Evolutionary conservation across 2,329 filamentous ascomycete species (phyloP), one percentile per base, ranked within the genome.

Genomic region (Calonectria pseudoreteaudii): DNA sequence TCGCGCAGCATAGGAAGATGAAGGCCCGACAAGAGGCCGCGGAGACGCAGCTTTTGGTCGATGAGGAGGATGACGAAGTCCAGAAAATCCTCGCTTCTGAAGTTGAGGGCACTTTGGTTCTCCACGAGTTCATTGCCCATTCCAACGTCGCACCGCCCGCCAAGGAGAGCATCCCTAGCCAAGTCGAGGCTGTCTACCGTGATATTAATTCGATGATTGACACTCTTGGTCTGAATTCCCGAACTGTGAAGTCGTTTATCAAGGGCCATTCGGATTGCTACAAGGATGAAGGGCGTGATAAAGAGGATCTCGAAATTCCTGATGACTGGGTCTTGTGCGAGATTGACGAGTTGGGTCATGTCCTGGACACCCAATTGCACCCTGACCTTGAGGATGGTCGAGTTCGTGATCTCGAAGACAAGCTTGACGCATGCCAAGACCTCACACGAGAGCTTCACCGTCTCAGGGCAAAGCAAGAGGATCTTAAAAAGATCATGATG

Each of bases 141-240:
- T 86, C 89, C 4, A 89, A 91, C 73, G 87, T 89, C 50, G 86
- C 86, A 8, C 86, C 88, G 5, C 86, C 88, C 18, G 88, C 88
- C 18, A 86, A 87, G 67, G 89, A 92, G 69, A 91, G 88, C 58
- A 87, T 93, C 38, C 89, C 91, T 5, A 88, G 89, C 11, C 91
- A 93, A 77, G 91, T 92, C 28, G 92, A 93, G 80, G 89, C 91
- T 23, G 87, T 93, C 1, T 97, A 94, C 82, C 90, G 93, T 56
- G 94, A 96, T 80, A 94, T 96, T 82, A 96, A 97, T 83, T 94
- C 94, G 16, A 99, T 98, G 97, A 93, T 99, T 53, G 95, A 98
- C 80, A 96, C 94, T 0, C 87, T 98, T 50, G 96, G 96, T 13
- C 90, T 98, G 65, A 98, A 98, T 82, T 92, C 88, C 14, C 88